phyloP scores from a whole-genome alignment of 768 basidiomycete species.

The Termitomyces titanicus region DNA sequence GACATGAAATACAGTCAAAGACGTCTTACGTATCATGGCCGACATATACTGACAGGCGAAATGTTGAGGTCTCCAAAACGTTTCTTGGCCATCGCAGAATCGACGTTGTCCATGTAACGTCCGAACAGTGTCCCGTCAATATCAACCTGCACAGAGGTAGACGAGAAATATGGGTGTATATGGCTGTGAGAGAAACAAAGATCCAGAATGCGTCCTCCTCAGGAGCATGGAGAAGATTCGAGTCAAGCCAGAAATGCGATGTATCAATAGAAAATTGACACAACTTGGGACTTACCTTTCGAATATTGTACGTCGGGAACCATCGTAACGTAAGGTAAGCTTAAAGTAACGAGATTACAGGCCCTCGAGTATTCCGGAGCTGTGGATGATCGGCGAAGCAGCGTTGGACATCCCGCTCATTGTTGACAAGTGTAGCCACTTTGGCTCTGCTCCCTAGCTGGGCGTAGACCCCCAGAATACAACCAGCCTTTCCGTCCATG shows the following conservation, averaged over 20 bases:
- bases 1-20: not conserved
- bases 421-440: conserved; percentile 42
- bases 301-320: conserved; percentile 80
- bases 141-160: no score
- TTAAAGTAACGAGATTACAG: no score
- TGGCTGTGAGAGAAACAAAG: conserved; percentile 76
- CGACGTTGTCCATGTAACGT: no score
- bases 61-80: conserved; percentile 65
- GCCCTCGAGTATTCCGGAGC: conserved; percentile 50
- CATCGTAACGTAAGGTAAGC: conserved; percentile 83
- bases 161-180: conserved; percentile 71
- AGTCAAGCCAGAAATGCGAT: conserved; percentile 50
- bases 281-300: conserved; percentile 40
- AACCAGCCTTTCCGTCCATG: conserved; percentile 70
- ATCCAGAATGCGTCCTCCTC: no score
- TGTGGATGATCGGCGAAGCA: conserved; percentile 55
- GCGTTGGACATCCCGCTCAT: no score
- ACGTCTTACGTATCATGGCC: conserved; percentile 50
- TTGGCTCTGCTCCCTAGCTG: conserved; percentile 53
- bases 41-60: conserved; percentile 51
- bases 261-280: not conserved
- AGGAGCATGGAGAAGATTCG: no score
- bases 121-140: no score
- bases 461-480: conserved; percentile 64
- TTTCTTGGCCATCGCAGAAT: no score